phyloP scores from a whole-genome alignment of 2,329 filamentous ascomycete genomes.

The Diaporthe caulivora region DNA sequence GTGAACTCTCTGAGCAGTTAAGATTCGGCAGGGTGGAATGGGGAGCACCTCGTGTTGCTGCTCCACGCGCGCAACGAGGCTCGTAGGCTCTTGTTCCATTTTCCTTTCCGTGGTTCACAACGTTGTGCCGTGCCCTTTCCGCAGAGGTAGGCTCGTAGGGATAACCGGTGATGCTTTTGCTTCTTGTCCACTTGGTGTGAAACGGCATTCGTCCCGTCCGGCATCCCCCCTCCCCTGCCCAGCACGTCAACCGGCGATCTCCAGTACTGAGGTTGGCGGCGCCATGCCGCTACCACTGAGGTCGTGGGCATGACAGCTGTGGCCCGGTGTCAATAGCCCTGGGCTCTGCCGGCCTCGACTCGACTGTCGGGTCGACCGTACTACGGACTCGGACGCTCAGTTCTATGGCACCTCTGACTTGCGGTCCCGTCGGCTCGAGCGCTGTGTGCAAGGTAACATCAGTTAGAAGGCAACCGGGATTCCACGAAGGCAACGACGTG shows the following conservation, averaged over 20 bases:
- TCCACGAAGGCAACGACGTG: constrained; percentile 16
- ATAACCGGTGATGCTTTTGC: constrained; percentile 1
- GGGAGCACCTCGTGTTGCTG: neutral
- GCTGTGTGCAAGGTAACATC: constrained; percentile 12
- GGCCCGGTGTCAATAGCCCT: constrained; percentile 1
- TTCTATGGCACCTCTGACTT: neutral
- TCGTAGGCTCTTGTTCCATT: neutral
- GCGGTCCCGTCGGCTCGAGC: constrained; percentile 7
- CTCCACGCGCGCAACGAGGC: neutral
- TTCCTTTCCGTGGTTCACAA: neutral
- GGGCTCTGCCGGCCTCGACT: neutral
- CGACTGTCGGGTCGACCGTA: constrained; percentile 8
- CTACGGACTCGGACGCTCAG: constrained; percentile 3
- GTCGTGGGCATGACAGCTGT: neutral
- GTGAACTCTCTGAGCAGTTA: neutral
- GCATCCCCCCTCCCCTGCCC: neutral
- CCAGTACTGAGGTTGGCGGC: constrained; percentile 31
- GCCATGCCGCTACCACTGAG: constrained; percentile 33
- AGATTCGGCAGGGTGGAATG: neutral
- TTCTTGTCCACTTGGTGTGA: constrained; percentile 13
- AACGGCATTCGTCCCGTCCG: neutral
- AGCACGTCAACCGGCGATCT: constrained; percentile 4
- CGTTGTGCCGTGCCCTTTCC: constrained; percentile 5
- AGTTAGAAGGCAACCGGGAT: constrained; percentile 7
- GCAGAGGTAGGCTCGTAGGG: neutral